Base-by-base conservation (phyloP, 2,329 filamentous ascomycete species). In the Alternaria rosae region DNA sequence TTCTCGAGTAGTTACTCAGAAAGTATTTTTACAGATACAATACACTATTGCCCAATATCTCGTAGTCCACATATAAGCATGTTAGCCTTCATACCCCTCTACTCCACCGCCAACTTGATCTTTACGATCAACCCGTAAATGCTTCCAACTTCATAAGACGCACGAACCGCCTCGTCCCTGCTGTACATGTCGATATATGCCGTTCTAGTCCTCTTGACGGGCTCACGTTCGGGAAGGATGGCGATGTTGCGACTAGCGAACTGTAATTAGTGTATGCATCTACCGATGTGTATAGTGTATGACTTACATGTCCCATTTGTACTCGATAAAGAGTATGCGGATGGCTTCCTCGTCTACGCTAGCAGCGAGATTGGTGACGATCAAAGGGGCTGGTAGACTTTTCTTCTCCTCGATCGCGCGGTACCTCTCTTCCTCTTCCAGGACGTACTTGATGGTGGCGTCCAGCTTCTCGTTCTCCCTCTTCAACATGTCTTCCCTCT, bases 301-400 rank as follows among this genome's bases (percentile, higher is more conserved):
- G 5, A 61, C 70, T 67, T 64, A 75, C 73, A 72, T 62, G 1
- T 70, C 51, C n/a, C 17, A 59, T 11, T 32, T 43, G 43, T 67
- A 67, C 7, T 64, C 48, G 20, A 23, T 41, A 61, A 76, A 70
- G 17, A 68, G 55, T 3, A 47, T 11, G 10, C 54, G 32, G 2
- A 76, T 21, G 12, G 71, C 70, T 9, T 70, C 53, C 28, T 52
- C 53, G 4, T 64, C 65, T 11, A 68, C 70, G 41, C 57, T 66
- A 5, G 71, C 71, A n/a, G 75, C 73, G 20, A 78, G 60, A 20
- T 76, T 75, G 7, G 67, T 67, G 8, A 76, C 58, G 15, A 76
- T 57, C 6, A 77, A 57, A 13, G 69, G 67, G 17, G 56, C 26
- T 7, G 59, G 54, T 0, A 70, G 50, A 23, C 52, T 59, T 3